Evolutionary conservation across 257 asterid genomes (phyloP), one percentile per base, ranked within the genome.

Genomic region (Scutellaria barbata): DNA sequence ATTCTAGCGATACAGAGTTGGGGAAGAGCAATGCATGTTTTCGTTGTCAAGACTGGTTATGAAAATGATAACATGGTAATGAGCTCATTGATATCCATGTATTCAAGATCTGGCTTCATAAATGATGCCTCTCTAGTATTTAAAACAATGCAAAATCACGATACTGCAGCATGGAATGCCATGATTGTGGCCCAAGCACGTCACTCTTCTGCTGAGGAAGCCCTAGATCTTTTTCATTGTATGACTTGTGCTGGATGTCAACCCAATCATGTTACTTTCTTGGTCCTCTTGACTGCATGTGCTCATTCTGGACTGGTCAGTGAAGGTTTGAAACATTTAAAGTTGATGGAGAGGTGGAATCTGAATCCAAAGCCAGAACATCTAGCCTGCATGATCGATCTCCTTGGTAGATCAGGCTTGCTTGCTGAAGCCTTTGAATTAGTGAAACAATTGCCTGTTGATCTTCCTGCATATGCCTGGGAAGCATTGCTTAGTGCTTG

Each of bases 401-500:
- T 89, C 48, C 88, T 89, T 60, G 87, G 89, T 71, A 74, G 87
- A 76, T 84, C 89, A 43, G 92, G 96, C 4, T 73, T 80, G 71
- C 80, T 89, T 42, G 50, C 69, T 52, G 91, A 86, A 76, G 95
- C 95, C n/a, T 74, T 81, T 10, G 70, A 66, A 60, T 82, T 87
- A 46, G 80, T 80, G 72, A 63, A 69, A 63, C 82, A 74, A 41
- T 75, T 89, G 70, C 86, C 88, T 56, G 58, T 70, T 51, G 84
- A 84, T 81, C 83, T 74, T 71, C 86, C 87, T 20, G 76, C 73
- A 7, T 79, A 85, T 68, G 82, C 88, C 46, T 69, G 79, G 84
- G 90, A 86, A 73, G 47, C 95, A 55, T 65, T 91, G 79, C 80
- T 91, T 25, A 77, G 84, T 65, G 88, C 92, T n/a, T 89, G 96